Conservation (phyloP, 1,139 yeast species). For the Spathaspora jeffriesii region DNA sequence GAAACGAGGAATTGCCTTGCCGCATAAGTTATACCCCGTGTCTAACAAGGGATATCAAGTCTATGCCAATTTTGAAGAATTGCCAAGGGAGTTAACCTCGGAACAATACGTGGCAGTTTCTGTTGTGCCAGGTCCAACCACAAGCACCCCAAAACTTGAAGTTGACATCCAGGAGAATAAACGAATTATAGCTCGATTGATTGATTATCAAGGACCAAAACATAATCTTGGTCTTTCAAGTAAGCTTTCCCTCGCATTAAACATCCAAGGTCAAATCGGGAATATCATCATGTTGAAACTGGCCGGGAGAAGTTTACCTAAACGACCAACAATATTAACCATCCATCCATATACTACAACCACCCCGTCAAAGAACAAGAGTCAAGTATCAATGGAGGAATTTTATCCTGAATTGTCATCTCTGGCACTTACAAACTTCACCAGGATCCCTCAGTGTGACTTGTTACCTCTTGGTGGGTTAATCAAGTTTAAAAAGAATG, state of each 20-base stretch:
- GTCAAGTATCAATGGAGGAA: conserved; percentile 16
- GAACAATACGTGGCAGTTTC: conserved; percentile 58
- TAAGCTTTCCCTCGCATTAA: conserved; percentile 59
- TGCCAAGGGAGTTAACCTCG: conserved; percentile 21
- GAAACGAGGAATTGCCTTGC: conserved; percentile 57
- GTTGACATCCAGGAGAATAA: conserved; percentile 36
- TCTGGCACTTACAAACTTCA: conserved; percentile 46
- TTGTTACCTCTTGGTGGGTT: conserved; percentile 65
- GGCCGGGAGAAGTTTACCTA: conserved; percentile 38
- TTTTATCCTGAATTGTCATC: conserved; percentile 12
- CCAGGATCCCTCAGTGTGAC: conserved; percentile 49
- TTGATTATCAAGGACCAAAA: conserved; percentile 29
- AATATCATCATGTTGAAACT: conserved; percentile 55
- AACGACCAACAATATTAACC: conserved; percentile 41
- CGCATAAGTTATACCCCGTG: conserved; percentile 39
- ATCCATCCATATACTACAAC: conserved; percentile 58
- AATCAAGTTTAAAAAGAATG: conserved; percentile 50
- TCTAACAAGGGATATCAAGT: conserved; percentile 34
- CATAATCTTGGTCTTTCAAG: conserved; percentile 60
- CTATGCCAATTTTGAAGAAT: conserved; percentile 41
- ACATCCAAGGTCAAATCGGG: conserved; percentile 53
- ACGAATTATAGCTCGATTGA: conserved; percentile 56
- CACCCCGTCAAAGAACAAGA: conserved; percentile 27
- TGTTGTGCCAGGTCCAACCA: conserved; percentile 54
- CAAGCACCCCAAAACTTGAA: conserved; percentile 1